Base-by-base conservation (phyloP, 1,139 yeast genomes). In the Geotrichum carabidarum region DNA sequence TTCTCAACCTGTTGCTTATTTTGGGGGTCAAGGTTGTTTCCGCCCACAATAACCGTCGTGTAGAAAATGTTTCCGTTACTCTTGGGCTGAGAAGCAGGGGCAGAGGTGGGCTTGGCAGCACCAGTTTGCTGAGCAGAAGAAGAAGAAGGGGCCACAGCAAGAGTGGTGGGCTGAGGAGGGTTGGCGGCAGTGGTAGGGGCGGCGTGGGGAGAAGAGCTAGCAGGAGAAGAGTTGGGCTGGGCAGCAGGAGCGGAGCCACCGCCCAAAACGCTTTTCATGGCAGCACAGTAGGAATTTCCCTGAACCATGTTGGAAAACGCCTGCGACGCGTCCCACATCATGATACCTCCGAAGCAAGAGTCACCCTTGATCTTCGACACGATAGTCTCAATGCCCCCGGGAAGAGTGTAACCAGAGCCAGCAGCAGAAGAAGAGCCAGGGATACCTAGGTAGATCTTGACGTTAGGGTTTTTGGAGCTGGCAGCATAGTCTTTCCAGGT, bases 301-400 rank as follows among this genome's bases (percentile, higher is more conserved):
- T 75, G 73, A 31, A 66, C 68, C 15, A 55, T 50, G 66, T 87
- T 88, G 18, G 76, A 67, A 67, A 76, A 79, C 14, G 85, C 90
- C 68, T 86, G 90, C 53, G 94, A 84, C 50, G 95, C 96, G 72
- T 90, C 96, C 96, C 97, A 90, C 62, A 89, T 72, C 74, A 86
- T 82, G 60, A 90, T 78, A 66, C 97, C 97, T 59, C 95, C 96
- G 65, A 89, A 86, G 51, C 78, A 71, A 18, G 62, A 47, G 56
- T 74, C 57, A n/a, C 48, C 47, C 18, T 50, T 32, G 22, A 56
- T 53, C 3, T n/a, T 9, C 11, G 60, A 32, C 43, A 66, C 58
- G 48, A 68, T 62, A 11, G 57, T 37, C 45, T 61, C 50, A 38
- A 68, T 62, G n/a, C 60, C 58, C 12, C 56, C 50, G 22, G 63